Percentiles rank a stretch among this genome's conserved stretches.
These are phyloP conservation scores for Thelonectria rubi DNA, from an alignment of 2,329 filamentous ascomycete species.

Conservation along the genomic window DNA sequence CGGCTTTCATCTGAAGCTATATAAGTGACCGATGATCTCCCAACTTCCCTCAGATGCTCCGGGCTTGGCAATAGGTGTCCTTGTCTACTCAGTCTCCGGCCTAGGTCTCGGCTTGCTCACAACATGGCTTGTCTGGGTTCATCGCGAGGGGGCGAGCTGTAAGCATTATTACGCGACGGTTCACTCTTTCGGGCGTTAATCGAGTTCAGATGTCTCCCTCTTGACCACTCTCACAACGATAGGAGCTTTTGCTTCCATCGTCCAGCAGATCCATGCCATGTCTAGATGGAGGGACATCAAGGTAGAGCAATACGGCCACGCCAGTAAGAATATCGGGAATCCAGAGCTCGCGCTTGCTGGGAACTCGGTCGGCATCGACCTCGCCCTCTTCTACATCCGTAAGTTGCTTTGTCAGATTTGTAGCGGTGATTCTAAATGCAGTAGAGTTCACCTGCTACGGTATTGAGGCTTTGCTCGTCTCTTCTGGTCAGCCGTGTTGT, in stretches of 20 bases:
- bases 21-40: slow-evolving; percentile 3
- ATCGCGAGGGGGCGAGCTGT: slow-evolving; percentile 54
- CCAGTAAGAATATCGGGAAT: slow-evolving; percentile 46
- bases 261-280: slow-evolving; percentile 55
- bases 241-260: slow-evolving; percentile 50
- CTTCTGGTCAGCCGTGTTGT: slow-evolving; percentile 51
- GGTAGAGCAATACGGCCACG: slow-evolving; percentile 49
- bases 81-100: slow-evolving; percentile 20
- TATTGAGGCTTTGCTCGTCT: slow-evolving; percentile 55
- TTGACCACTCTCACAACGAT: slow-evolving; percentile 50
- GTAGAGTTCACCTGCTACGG: slow-evolving; percentile 61
- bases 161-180: slow-evolving; percentile 32
- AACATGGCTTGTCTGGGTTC: slow-evolving; percentile 49
- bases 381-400: slow-evolving; percentile 60
- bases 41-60: slow-evolving; percentile 19
- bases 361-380: slow-evolving; percentile 51
- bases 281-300: slow-evolving; percentile 52
- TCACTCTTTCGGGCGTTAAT: background rate
- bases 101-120: slow-evolving; percentile 15
- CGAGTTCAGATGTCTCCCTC: slow-evolving; percentile 50
- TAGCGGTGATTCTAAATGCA: slow-evolving; percentile 1
- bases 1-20: background rate
- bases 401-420: slow-evolving; percentile 28
- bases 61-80: slow-evolving; percentile 19
- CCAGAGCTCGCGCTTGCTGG: slow-evolving; percentile 55